Percentiles rank a stretch among this genome's conserved stretches.
Evolutionary conservation across 495 filamentous ascomycete species (phyloP).

Genomic region (Endocarpon pusillum): DNA sequence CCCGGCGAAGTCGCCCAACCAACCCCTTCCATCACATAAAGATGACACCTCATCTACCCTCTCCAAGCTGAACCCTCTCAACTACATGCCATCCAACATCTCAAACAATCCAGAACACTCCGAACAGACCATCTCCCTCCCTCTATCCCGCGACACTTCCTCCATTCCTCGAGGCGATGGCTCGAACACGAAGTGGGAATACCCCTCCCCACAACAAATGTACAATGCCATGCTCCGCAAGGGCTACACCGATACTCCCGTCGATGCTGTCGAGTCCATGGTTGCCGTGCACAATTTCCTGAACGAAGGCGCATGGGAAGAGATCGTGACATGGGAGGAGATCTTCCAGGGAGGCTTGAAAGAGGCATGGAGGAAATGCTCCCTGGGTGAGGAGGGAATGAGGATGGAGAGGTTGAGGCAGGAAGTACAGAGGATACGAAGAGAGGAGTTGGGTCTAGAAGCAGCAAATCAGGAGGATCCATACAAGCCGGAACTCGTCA

Average conservation of each 20-base stretch:
- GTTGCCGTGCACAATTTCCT: constrained; percentile 94
- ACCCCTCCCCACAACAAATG: constrained; percentile 97
- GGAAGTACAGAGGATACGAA: constrained; percentile 26
- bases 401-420: constrained; percentile 21
- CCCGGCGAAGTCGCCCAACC: constrained; percentile 30
- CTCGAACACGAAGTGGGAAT: constrained; percentile 71
- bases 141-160: constrained; percentile 59
- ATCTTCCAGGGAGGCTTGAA: constrained; percentile 56
- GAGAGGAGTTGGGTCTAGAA: constrained; percentile 14
- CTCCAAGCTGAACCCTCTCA: constrained; percentile 76
- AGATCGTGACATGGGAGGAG: constrained; percentile 84
- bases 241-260: constrained; percentile 83
- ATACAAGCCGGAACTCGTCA: constrained; percentile 48
- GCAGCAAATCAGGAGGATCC: constrained; percentile 22
- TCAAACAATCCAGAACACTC: constrained; percentile 54
- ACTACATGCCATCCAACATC: constrained; percentile 84
- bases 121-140: constrained; percentile 53
- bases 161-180: constrained; percentile 73
- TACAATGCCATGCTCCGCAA: constrained; percentile 95
- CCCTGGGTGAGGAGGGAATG: constrained; percentile 51
- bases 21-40: constrained; percentile 12
- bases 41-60: constrained; percentile 27
- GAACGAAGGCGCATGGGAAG: constrained; percentile 91
- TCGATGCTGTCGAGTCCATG: constrained; percentile 90
- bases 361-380: constrained; percentile 58